phyloP scores from a whole-genome alignment of 108 stramenopile species.

The Schizochytrium sp. region DNA sequence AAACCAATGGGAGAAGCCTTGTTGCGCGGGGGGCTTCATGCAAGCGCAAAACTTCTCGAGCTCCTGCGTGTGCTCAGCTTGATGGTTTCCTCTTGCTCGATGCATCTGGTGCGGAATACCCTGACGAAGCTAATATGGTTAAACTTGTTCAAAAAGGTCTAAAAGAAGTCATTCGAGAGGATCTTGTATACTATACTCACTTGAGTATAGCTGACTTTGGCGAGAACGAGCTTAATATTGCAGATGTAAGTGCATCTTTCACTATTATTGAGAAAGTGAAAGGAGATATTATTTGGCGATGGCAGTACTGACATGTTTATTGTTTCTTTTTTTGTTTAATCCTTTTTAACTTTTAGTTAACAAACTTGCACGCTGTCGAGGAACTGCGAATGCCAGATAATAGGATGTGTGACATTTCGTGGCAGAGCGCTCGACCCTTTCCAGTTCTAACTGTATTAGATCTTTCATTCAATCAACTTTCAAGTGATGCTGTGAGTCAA shows the following conservation, averaged over 20 bases:
- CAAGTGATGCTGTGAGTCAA: neutral
- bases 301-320: no score
- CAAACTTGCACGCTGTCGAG: constrained; percentile 28
- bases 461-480: constrained; percentile 13
- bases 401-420: neutral
- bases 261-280: neutral
- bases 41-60: neutral
- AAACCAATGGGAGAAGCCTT: no score
- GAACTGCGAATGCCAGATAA: constrained; percentile 49
- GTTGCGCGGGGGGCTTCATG: neutral
- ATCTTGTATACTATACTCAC: neutral
- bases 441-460: neutral
- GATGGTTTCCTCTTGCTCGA: constrained; percentile 44
- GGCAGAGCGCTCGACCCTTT: constrained; percentile 4
- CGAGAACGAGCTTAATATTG: constrained; percentile 32
- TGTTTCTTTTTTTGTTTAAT: no score
- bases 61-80: neutral
- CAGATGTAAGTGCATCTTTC: constrained; percentile 6
- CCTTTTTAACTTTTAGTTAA: neutral
- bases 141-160: constrained; percentile 24
- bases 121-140: constrained; percentile 10
- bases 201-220: constrained; percentile 34
- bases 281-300: no score
- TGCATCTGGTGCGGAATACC: constrained; percentile 39
- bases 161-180: constrained; percentile 11